Evolutionary conservation across 1,284 basidiomycete species (phyloP), one percentile per base, ranked within the genome.

Genomic region (Cutaneotrichosporon cyanovorans): DNA sequence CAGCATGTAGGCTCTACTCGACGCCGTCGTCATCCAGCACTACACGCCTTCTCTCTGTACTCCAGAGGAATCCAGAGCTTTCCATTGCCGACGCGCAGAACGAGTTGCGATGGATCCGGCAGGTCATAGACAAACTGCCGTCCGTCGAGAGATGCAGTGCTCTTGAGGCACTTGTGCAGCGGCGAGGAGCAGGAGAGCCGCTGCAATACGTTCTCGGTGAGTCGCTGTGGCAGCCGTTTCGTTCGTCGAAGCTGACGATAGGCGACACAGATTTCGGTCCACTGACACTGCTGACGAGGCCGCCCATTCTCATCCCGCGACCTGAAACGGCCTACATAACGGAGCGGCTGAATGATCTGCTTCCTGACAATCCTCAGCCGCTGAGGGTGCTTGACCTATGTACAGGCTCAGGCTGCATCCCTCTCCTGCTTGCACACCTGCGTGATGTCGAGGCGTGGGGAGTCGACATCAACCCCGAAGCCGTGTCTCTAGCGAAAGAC

Each of bases 161-260:
- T 1, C 22, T 71, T 3, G 46, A 43, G n/a, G 45, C 46, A 14
- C 48, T 66, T 51, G 66, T 71, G 3, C 22, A 46, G 25, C 51
- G 65, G 28, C 45, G 87, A 55, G 58, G 77, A 12, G 54, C 60
- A 4, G 83, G 86, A 15, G 86, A 89, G 69, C 89, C 89, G 0
- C 74, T 92, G n/a, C 87, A 92, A 60, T 93, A 92, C 65, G 84
- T 93, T 57, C 76, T 93, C 33, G 88, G 89, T 87, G 62, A 51
- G 46, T 23, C 14, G n/a, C n/a, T n/a, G n/a, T n/a, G n/a, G n/a
- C n/a, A n/a, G n/a, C n/a, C n/a, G n/a, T n/a, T n/a, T n/a, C n/a
- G 20, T 20, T 31, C 20, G 14, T 20, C 20, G 32, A 5, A 23
- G 25, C 45, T 47, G 28, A 55, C 39, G 11, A 2, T 28, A 91